Evolutionary conservation across 2,329 filamentous ascomycete genomes (phyloP), one percentile per base, ranked within the genome.

Genomic region (Fusarium musae): DNA sequence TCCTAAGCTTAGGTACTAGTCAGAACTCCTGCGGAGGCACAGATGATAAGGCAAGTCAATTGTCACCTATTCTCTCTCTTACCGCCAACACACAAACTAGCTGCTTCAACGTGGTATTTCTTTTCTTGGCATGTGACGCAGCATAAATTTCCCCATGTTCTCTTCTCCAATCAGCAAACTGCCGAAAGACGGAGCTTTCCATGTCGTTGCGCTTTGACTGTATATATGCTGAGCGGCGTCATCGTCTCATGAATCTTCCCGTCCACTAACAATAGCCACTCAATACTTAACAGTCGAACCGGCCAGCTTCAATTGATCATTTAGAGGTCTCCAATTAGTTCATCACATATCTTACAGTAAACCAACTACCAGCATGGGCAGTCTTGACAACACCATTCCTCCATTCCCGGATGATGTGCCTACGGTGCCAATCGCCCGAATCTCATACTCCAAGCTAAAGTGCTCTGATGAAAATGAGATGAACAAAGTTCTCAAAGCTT

Each of bases 291-390:
- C 6, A 6, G 23, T n/a, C 10, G 1, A 2, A 5, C 5, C 7
- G 1, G 19, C 13, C 23, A 53, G 23, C 34, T 39, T 39, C 7
- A 11, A 17, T n/a, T 13, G 13, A 37, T 4, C 8, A 15, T 15
- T 26, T 13, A 12, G 5, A 13, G 32, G 32, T 13, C 32, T 13
- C 32, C 4, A 32, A 32, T 32, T 32, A 32, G 12, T 32, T 32
- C 32, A 32, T 13, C 26, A 28, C 26, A 47, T 28, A 47, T 3
- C 5, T 0, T 6, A 28, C 1, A 26, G 6, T 0, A 44, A 0
- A 0, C 6, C 2, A 19, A 2, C 2, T 3, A 0, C 12, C 2
- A 53, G n/a, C 2, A 60, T 53, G 58, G 44, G 46, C 8, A 42
- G 58, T 17, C 36, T 60, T 16, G 58, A 54, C 3, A n/a, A 17